Percentiles rank a stretch among this genome's conserved stretches.
phyloP scores from a whole-genome alignment of 2,329 filamentous ascomycete species.

The Neurospora sp. region DNA sequence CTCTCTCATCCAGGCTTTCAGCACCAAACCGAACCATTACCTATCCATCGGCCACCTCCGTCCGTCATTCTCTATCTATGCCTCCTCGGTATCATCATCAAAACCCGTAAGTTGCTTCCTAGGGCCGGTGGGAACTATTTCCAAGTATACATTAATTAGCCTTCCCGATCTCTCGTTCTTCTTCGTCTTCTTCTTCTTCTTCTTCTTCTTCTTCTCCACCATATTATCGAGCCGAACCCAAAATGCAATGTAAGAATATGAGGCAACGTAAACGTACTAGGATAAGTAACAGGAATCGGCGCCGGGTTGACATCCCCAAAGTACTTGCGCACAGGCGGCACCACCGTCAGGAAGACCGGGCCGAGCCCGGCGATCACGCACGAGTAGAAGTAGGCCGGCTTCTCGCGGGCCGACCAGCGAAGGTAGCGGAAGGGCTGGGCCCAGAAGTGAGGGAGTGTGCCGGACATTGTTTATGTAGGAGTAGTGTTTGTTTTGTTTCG shows the following conservation, averaged over 20 bases:
- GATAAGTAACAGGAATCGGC: conserved; percentile 81
- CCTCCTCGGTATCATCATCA: conserved; percentile 38
- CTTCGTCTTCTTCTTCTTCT: no score
- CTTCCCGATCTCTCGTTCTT: no score
- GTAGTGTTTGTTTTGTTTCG: neutral
- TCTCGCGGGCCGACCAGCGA: conserved; percentile 78
- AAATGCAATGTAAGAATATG: neutral
- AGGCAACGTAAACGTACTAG: conserved; percentile 42
- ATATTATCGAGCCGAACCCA: neutral
- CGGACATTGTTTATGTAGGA: conserved; percentile 43
- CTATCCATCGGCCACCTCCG: neutral
- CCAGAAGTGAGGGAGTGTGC: conserved; percentile 68
- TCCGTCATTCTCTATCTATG: neutral
- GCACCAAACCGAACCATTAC: neutral
- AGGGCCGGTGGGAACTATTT: conserved; percentile 39
- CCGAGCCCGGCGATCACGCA: conserved; percentile 63
- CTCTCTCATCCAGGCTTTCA: neutral
- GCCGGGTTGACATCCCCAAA: conserved; percentile 66
- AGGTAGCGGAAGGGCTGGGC: conserved; percentile 72
- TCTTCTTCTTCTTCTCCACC: no score
- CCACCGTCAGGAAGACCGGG: conserved; percentile 58
- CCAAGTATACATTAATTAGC: neutral
- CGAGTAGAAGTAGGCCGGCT: conserved; percentile 87
- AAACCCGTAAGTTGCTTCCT: conserved; percentile 51
- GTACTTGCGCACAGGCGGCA: conserved; percentile 61